phyloP scores from a whole-genome alignment of 225 moss, liverwort and hornwort genomes.

The Sphagnum contortum region DNA sequence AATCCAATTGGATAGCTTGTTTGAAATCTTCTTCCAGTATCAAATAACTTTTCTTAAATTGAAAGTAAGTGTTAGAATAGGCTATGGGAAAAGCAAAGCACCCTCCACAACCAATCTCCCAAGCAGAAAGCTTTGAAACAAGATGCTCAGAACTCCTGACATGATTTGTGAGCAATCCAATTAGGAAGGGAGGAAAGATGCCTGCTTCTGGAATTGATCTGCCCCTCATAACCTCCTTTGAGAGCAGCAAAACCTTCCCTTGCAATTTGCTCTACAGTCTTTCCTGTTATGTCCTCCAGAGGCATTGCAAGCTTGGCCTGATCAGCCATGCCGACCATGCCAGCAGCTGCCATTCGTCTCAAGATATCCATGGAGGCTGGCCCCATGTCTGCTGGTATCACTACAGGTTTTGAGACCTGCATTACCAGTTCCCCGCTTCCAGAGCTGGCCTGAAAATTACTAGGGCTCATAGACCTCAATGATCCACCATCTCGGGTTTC shows the following conservation, averaged over 20 bases:
- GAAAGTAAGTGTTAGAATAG: too few relatives aligned
- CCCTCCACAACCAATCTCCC: too few relatives aligned
- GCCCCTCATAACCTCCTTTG: constrained; percentile 36
- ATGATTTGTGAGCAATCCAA: too few relatives aligned
- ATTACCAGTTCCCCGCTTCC: constrained; percentile 64
- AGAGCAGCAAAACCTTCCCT: constrained; percentile 77
- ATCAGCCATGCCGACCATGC: constrained; percentile 84
- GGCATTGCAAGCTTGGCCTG: constrained; percentile 96
- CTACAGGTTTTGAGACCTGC: constrained; percentile 98
- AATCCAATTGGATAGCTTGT: too few relatives aligned
- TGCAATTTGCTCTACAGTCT: constrained; percentile 87
- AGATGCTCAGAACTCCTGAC: too few relatives aligned
- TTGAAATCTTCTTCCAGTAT: too few relatives aligned
- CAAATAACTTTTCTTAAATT: too few relatives aligned
- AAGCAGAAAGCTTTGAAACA: too few relatives aligned
- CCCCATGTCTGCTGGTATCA: constrained; percentile 80
- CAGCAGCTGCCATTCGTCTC: constrained; percentile 72
- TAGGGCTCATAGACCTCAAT: constrained; percentile 77
- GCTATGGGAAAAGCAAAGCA: too few relatives aligned
- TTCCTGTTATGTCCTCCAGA: constrained; percentile 93
- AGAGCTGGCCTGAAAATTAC: constrained; percentile 42
- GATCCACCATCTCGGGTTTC: constrained; percentile 84
- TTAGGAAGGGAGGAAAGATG: too few relatives aligned
- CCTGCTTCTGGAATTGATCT: too few relatives aligned
- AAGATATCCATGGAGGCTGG: constrained; percentile 77